phyloP scores from a whole-genome alignment of 2,329 filamentous ascomycete genomes.

The Microdochium paspali region DNA sequence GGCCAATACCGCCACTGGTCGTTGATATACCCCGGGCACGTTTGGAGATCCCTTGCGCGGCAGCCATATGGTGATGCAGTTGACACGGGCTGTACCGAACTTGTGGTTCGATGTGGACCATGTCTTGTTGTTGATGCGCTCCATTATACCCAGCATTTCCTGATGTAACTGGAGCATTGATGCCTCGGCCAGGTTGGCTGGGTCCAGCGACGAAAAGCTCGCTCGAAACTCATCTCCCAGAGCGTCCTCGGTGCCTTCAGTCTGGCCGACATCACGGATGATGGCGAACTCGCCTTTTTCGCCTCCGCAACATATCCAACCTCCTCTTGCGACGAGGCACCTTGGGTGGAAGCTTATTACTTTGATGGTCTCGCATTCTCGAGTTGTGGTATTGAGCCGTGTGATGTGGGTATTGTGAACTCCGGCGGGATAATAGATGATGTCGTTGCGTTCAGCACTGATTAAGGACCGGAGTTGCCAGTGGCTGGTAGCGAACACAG shows the following conservation, averaged over 20 bases:
- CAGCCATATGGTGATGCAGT: conserved; percentile 57
- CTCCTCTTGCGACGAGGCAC: conserved; percentile 77
- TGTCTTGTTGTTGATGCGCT: conserved; percentile 28
- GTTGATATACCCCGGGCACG: conserved; percentile 30
- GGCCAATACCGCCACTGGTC: conserved; percentile 60
- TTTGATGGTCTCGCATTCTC: conserved; percentile 64
- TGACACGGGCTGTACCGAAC: conserved; percentile 52
- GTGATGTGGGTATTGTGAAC: conserved; percentile 56
- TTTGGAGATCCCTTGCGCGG: conserved; percentile 27
- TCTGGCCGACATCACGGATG: conserved; percentile 42
- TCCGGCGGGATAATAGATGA: conserved; percentile 78
- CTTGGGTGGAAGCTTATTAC: conserved; percentile 65
- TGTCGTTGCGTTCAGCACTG: conserved; percentile 65
- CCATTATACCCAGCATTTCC: conserved; percentile 20
- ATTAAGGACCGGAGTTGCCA: conserved; percentile 88
- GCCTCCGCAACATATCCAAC: conserved; percentile 86
- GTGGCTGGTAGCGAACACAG: conserved; percentile 43
- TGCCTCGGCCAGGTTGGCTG: conserved; percentile 22
- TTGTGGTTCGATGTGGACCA: conserved; percentile 40
- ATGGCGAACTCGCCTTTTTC: conserved; percentile 81
- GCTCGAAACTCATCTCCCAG: conserved; percentile 12
- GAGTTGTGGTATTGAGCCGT: conserved; percentile 58
- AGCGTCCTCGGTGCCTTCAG: conserved; percentile 20
- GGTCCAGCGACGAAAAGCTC: conserved; percentile 11
- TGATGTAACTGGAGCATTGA: conserved; percentile 17